A percentile compares a stretch with the other conserved stretches of the same genome.
phyloP scores from a whole-genome alignment of 2,329 filamentous ascomycete species.

The Xylaria sp. region DNA sequence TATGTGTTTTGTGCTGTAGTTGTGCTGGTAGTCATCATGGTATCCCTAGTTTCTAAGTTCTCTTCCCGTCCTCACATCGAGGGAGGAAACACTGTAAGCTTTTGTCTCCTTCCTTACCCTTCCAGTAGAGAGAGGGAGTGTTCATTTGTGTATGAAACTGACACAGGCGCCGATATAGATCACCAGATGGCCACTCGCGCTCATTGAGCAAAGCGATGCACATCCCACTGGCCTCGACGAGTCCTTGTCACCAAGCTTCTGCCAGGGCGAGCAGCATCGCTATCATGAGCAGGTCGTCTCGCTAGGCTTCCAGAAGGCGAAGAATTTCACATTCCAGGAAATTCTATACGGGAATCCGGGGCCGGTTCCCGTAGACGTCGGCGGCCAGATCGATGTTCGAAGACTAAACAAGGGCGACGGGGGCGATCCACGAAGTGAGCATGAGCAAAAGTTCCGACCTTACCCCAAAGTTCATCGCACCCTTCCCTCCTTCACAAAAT shows the following conservation, averaged over 20 bases:
- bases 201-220: conserved; percentile 17
- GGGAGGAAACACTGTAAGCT: conserved; percentile 26
- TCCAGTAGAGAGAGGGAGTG: background rate
- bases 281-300: conserved; percentile 30
- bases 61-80: conserved; percentile 24
- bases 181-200: conserved; percentile 20
- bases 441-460: no score
- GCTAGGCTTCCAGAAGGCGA: conserved; percentile 34
- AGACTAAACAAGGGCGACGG: conserved; percentile 27
- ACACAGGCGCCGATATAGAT: conserved; percentile 18
- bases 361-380: conserved; percentile 35
- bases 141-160: background rate
- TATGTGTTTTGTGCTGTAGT: conserved; percentile 27
- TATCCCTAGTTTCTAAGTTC: conserved; percentile 27
- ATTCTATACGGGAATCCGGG: conserved; percentile 26
- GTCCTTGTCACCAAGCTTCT: conserved; percentile 22
- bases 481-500: no score
- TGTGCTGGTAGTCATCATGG: conserved; percentile 29
- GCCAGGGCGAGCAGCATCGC: conserved; percentile 25
- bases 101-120: background rate
- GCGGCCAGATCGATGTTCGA: conserved; percentile 43
- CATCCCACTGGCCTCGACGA: conserved; percentile 2
- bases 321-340: conserved; percentile 39
- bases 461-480: no score
- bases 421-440: conserved; percentile 30